Base-by-base conservation (phyloP, 2,329 filamentous ascomycete species). In the Aotearoamyces nothofagi region DNA sequence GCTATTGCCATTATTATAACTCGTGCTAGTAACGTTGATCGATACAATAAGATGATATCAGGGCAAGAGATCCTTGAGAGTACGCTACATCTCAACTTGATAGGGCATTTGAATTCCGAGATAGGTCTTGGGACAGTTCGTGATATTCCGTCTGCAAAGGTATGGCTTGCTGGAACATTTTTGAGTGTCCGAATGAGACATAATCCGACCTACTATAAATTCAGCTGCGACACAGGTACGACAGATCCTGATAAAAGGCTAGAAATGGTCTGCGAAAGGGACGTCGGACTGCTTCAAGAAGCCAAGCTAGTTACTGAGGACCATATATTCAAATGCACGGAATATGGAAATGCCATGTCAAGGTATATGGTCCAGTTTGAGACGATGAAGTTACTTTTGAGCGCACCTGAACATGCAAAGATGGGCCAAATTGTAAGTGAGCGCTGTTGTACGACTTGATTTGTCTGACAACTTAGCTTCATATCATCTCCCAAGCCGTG, bases 51-150 rank as follows among this genome's bases (percentile, higher is more conserved):
- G 38, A 72, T 92, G 57, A 68, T 81, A 1, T 74, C 76, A 1
- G 80, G 80, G 1, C 61, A 74, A 30, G 76, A 87, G 37, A 57
- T 69, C 2, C 54, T 92, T 2, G 83, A 92, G 46, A 92, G 82
- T 50, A 73, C 64, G 11, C 57, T 92, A 5, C 82, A 92, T 51
- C 57, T 71, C 15, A 83, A 87, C 39, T 54, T 92, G 1, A 75
- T 86, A 27, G 80, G 87, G 38, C 81, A 92, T 43, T 52, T 92
- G 38, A 92, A 92, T 44, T 82, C 82, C 2, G 82, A 92, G 44
- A 77, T 87, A 26, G 75, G 76, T 2, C 58, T 92, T 2, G 75
- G 78, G 0, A 84, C 78, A 0, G 71, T 92, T 30, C 64, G 56
- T 4, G 65, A 76, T 39, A 47, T 76, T 0, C 47, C 60, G 1